Conservation (phyloP, 2,329 filamentous ascomycete species). For the Diaporthe caulivora region DNA sequence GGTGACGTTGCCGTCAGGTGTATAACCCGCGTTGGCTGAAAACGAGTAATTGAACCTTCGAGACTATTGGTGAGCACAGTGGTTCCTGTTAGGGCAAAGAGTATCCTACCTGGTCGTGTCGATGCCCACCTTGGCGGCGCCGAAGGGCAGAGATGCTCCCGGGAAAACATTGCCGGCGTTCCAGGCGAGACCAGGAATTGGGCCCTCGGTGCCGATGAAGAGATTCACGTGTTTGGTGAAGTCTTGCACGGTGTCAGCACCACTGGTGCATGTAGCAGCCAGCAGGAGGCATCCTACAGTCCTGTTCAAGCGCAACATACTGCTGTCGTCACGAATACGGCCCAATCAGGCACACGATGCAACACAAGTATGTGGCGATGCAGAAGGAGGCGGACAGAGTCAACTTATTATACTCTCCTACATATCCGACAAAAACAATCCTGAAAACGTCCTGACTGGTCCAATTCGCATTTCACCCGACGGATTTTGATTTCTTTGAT, state of each 20-base stretch:
- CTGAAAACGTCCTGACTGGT: constrained; percentile 16
- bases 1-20: constrained; percentile 63
- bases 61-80: neutral
- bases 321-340: neutral
- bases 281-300: neutral
- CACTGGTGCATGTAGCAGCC: constrained; percentile 8
- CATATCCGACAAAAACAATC: neutral
- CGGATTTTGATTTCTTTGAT: constrained; percentile 19
- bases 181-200: constrained; percentile 55
- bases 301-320: neutral
- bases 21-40: constrained; percentile 38
- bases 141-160: constrained; percentile 60
- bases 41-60: constrained; percentile 20
- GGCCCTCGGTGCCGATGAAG: constrained; percentile 62
- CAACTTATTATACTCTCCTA: constrained; percentile 2
- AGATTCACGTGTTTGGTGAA: constrained; percentile 61
- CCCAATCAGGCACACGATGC: neutral
- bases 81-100: neutral
- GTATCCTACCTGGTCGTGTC: constrained; percentile 62
- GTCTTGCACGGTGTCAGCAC: constrained; percentile 42
- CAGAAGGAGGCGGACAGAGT: no score
- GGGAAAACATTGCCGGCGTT: constrained; percentile 60
- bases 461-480: neutral
- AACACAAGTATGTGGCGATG: neutral
- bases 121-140: constrained; percentile 63